Evolutionary conservation across 176 grass and related monocot species (phyloP), one percentile per base, ranked within the genome.

Genomic region (Otatea glauca): DNA sequence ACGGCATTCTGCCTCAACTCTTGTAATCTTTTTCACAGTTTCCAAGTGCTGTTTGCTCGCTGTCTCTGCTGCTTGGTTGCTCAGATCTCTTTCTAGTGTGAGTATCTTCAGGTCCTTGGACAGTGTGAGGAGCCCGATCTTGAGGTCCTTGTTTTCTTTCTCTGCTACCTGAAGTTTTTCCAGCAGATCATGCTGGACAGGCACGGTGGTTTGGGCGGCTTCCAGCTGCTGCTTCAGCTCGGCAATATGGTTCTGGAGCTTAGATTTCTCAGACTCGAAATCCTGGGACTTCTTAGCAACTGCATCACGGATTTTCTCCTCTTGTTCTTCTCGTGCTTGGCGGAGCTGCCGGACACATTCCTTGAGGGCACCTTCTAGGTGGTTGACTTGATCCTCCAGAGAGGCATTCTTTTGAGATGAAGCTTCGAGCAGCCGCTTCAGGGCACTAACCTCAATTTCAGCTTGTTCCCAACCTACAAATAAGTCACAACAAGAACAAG

Each of bases 381-480:
- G 89, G 75, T 21, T 92, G 61, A 96, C 82, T 81, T 91, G 90
- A 83, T 90, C 89, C 62, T 94, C 92, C 49, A 99, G 82, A 66
- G 90, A 86, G 69, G 69, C 64, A 69, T 94, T 96, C 81, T 91
- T 91, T 70, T 89, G 81, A 56, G 91, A 81, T 72, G 91, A 75
- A 66, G 86, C 60, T 88, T 99, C 97, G 48, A 99, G 88, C 64
- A 92, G 86, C 45, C 77, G 74, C 81, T 96, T 99, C 54, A 99
- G 84, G 60, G 86, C 69, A 86, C 68, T 81, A 75, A 91, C 92
- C 88, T 99, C 97, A 62, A 44, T 64, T 87, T 96, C 97, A 34
- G 97, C 97, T 81, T 96, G 89, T 84, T 99, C 97, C 97, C 97
- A 99, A 32, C 97, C 97, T 99, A 76, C 47, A 92, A 76, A 73